phyloP scores from a whole-genome alignment of 345 rosid species.

The Euphorbia pulcherrima region DNA sequence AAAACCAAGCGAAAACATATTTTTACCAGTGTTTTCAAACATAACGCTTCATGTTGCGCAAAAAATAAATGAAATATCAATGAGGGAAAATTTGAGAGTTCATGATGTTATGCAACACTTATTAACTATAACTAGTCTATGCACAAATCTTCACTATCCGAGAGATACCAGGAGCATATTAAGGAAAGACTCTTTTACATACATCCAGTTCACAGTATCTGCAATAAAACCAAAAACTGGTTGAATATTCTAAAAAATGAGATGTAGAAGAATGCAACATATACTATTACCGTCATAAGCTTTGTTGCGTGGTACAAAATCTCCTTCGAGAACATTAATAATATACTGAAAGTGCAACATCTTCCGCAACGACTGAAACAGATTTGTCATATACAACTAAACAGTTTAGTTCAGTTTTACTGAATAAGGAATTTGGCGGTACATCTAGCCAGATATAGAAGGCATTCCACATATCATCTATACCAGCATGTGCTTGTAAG shows the following conservation, averaged over 20 bases:
- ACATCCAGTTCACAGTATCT: constrained; percentile 74
- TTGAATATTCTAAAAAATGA: background rate
- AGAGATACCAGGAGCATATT: constrained; percentile 63
- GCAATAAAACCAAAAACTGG: constrained; percentile 23
- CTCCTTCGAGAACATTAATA: constrained; percentile 58
- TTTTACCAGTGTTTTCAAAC: constrained; percentile 1
- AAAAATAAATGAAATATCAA: background rate
- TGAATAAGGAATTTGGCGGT: background rate
- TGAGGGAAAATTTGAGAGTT: background rate
- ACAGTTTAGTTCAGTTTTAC: background rate
- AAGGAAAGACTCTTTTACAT: constrained; percentile 61
- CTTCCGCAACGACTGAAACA: constrained; percentile 50
- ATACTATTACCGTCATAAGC: constrained; percentile 44
- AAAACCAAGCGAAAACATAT: constrained; percentile 16
- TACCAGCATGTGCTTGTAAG: background rate
- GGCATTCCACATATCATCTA: background rate
- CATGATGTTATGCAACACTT: background rate
- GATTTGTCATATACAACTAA: constrained; percentile 9
- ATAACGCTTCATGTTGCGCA: background rate
- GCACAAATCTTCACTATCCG: constrained; percentile 1
- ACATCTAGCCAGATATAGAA: background rate
- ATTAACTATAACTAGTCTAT: constrained; percentile 4
- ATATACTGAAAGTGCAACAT: constrained; percentile 77
- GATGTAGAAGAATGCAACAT: constrained; percentile 12
- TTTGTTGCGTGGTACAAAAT: constrained; percentile 47